Percentiles rank a stretch among this genome's conserved stretches.
Conservation (phyloP, 768 basidiomycete species). For the Chalciporus chontae region DNA sequence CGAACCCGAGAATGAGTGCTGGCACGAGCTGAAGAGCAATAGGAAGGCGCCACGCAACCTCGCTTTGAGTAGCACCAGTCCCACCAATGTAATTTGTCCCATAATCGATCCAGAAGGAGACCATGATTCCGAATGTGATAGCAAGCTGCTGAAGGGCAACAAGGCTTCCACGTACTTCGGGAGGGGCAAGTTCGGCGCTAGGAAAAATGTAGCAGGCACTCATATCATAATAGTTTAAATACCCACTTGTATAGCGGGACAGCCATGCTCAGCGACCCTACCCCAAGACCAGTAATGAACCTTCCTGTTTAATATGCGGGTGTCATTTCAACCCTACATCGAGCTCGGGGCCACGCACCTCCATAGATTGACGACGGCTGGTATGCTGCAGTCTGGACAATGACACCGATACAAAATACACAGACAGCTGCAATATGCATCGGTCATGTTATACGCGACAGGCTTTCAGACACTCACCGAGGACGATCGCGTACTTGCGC, state of each 20-base stretch:
- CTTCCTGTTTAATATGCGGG: conserved; percentile 38
- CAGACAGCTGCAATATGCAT: conserved; percentile 43
- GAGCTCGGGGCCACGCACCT: conserved; percentile 29
- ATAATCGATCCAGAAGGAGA: conserved; percentile 48
- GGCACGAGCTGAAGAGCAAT: conserved; percentile 73
- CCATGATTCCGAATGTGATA: conserved; percentile 77
- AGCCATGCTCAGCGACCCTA: conserved; percentile 79
- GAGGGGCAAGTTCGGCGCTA: conserved; percentile 60
- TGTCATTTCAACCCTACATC: not conserved
- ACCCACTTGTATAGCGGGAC: conserved; percentile 70
- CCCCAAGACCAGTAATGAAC: conserved; percentile 76
- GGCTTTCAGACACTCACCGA: conserved; percentile 36
- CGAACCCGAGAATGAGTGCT: conserved; percentile 64
- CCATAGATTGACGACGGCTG: conserved; percentile 63
- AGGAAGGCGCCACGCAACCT: conserved; percentile 76
- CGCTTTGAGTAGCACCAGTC: conserved; percentile 49
- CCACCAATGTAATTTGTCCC: conserved; percentile 72
- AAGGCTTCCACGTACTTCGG: conserved; percentile 77
- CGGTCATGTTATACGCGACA: not conserved
- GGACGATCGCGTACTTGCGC: conserved; percentile 66
- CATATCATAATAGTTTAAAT: not conserved
- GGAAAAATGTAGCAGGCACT: not conserved
- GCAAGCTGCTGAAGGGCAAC: conserved; percentile 81
- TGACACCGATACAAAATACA: conserved; percentile 67
- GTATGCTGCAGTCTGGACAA: conserved; percentile 64